Percentiles rank a stretch among this genome's conserved stretches.
phyloP scores from a whole-genome alignment of 2,329 filamentous ascomycete species.

The Botrytis medusae region DNA sequence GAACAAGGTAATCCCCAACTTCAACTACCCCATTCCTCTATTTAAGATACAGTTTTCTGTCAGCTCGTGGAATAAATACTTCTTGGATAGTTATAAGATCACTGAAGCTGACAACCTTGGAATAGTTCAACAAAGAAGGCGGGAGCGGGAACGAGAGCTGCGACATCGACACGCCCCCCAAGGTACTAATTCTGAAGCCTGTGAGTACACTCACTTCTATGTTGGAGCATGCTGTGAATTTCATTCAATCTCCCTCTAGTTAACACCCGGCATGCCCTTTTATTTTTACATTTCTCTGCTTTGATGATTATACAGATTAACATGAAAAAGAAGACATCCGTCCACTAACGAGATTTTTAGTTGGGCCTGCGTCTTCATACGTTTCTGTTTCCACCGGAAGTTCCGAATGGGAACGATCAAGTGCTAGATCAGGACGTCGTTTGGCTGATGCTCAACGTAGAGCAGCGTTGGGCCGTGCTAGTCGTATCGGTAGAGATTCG shows the following conservation, averaged over 20 bases:
- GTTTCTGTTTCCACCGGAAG: neutral
- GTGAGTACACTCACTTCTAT: neutral
- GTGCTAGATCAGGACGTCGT: conserved; percentile 1
- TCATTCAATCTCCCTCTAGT: neutral
- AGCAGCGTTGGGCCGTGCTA: neutral
- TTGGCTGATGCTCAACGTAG: neutral
- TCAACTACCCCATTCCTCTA: neutral
- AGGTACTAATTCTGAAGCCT: neutral
- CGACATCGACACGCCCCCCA: neutral
- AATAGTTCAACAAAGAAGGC: conserved; percentile 2
- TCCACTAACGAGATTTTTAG: neutral
- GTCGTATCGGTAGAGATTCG: neutral
- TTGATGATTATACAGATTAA: neutral
- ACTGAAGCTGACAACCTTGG: conserved; percentile 1
- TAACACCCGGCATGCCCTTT: neutral
- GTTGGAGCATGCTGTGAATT: neutral
- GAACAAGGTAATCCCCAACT: neutral
- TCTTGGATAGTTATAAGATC: neutral
- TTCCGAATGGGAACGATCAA: conserved; percentile 2
- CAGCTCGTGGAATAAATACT: neutral
- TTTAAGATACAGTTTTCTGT: neutral
- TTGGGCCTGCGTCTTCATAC: neutral
- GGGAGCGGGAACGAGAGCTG: neutral
- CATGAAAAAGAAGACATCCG: neutral
- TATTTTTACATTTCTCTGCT: neutral